Evolutionary conservation across 164 flowering plant genomes (phyloP).

Genomic region (Chimonanthus praecox): DNA sequence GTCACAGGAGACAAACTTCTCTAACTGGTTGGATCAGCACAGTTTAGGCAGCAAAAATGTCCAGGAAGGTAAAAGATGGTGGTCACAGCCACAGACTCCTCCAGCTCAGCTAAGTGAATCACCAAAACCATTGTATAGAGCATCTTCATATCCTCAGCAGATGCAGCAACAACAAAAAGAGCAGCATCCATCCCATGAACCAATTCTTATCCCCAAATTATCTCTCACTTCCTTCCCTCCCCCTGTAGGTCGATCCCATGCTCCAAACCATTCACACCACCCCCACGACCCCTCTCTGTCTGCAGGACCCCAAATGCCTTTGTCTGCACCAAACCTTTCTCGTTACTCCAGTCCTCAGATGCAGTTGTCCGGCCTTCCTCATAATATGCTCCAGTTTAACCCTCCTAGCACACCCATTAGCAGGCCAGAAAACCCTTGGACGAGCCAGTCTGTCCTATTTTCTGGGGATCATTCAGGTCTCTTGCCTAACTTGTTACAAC

Average conservation of each 20-base stretch:
- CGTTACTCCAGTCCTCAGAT: conserved; percentile 50
- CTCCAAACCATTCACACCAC: conserved; percentile 40
- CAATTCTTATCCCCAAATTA: conserved; percentile 53
- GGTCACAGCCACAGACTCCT: conserved; percentile 58
- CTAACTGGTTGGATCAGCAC: conserved; percentile 57
- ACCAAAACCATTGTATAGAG: conserved; percentile 57
- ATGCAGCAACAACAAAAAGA: conserved; percentile 21
- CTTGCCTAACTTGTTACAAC: conserved; percentile 40
- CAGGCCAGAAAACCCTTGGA: conserved; percentile 55
- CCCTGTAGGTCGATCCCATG: conserved; percentile 58
- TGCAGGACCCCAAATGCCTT: conserved; percentile 43
- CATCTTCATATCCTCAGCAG: conserved; percentile 75
- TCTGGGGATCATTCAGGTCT: conserved; percentile 51
- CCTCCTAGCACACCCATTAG: conserved; percentile 41
- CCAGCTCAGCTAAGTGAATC: conserved; percentile 34
- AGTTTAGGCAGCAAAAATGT: conserved; percentile 33
- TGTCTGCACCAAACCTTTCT: conserved; percentile 46
- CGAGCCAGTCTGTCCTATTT: conserved; percentile 42
- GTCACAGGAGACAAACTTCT: conserved; percentile 48
- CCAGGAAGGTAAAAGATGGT: conserved; percentile 63
- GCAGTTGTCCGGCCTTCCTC: conserved; percentile 50
- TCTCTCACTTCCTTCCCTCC: conserved; percentile 69
- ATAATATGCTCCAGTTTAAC: conserved; percentile 38
- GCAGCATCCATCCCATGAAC: conserved; percentile 54
- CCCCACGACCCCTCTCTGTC: conserved; percentile 33